These are phyloP conservation scores for Heliamphora exappendiculata DNA, from an alignment of 148 eudicot species.

Conservation along the genomic window DNA sequence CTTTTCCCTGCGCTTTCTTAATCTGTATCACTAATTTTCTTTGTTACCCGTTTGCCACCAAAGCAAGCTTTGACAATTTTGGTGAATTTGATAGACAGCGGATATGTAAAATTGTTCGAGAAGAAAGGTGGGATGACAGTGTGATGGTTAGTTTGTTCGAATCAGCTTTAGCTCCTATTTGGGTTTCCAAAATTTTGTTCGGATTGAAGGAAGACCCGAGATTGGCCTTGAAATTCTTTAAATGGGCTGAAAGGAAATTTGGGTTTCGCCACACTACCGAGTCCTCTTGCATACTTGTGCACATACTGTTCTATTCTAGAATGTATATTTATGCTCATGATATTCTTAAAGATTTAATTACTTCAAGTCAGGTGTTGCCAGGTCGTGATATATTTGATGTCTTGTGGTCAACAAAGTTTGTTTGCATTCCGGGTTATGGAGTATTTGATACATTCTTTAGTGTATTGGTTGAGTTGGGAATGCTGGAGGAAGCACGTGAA, in stretches of 20 bases:
- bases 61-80: slow-evolving; percentile 24
- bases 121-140: slow-evolving; percentile 60
- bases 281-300: slow-evolving; percentile 58
- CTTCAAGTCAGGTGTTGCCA: slow-evolving; percentile 20
- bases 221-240: slow-evolving; percentile 56
- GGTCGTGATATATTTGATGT: slow-evolving; percentile 45
- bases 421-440: slow-evolving; percentile 66
- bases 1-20: slow-evolving; percentile 33
- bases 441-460: slow-evolving; percentile 81
- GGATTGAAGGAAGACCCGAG: slow-evolving; percentile 60
- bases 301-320: slow-evolving; percentile 65
- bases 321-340: slow-evolving; percentile 57
- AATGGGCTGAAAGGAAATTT: slow-evolving; percentile 50
- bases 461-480: slow-evolving; percentile 56
- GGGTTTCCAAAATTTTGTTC: slow-evolving; percentile 51
- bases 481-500: slow-evolving; percentile 71
- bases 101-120: slow-evolving; percentile 37
- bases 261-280: slow-evolving; percentile 62
- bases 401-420: slow-evolving; percentile 66
- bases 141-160: slow-evolving; percentile 38
- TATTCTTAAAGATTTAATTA: slow-evolving; percentile 49
- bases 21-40: slow-evolving; percentile 39
- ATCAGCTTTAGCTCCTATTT: slow-evolving; percentile 50
- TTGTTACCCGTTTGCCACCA: slow-evolving; percentile 32
- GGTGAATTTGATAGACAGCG: slow-evolving; percentile 32